phyloP scores from a whole-genome alignment of 2,329 filamentous ascomycete genomes.

The Pestalotiopsis sp. region DNA sequence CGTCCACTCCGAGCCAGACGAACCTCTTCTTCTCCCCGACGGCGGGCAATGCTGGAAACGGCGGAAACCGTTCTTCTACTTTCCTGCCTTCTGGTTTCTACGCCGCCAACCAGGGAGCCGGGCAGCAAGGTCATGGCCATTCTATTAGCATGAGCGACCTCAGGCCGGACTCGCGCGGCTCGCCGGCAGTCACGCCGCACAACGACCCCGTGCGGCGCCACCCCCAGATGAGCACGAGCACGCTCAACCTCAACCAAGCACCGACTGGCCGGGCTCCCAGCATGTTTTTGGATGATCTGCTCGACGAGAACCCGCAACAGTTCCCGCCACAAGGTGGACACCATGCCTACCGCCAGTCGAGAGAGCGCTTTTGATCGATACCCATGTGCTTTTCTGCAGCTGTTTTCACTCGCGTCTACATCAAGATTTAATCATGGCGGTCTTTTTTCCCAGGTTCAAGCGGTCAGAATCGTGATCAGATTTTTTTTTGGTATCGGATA shows the following conservation, averaged over 20 bases:
- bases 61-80: constrained; percentile 68
- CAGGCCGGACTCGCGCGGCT: constrained; percentile 61
- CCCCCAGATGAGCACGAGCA: constrained; percentile 58
- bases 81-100: constrained; percentile 94
- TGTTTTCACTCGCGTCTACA: not conserved
- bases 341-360: constrained; percentile 28
- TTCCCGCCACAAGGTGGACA: constrained; percentile 44
- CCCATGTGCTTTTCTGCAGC: not conserved
- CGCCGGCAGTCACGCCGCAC: constrained; percentile 56
- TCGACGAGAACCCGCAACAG: constrained; percentile 70
- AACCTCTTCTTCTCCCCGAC: constrained; percentile 96
- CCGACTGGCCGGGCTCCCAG: constrained; percentile 78
- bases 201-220: constrained; percentile 36
- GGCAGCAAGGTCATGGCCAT: constrained; percentile 48
- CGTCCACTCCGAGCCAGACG: constrained; percentile 62
- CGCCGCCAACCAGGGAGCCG: constrained; percentile 64
- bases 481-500: not conserved
- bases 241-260: constrained; percentile 66
- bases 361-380: constrained; percentile 19
- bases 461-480: not conserved
- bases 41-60: constrained; percentile 61
- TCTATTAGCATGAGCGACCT: constrained; percentile 65
- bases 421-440: constrained; percentile 2
- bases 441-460: too few species aligned
- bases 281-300: constrained; percentile 86